Base-by-base conservation (phyloP, 768 basidiomycete genomes). In the Suillus luteus region DNA sequence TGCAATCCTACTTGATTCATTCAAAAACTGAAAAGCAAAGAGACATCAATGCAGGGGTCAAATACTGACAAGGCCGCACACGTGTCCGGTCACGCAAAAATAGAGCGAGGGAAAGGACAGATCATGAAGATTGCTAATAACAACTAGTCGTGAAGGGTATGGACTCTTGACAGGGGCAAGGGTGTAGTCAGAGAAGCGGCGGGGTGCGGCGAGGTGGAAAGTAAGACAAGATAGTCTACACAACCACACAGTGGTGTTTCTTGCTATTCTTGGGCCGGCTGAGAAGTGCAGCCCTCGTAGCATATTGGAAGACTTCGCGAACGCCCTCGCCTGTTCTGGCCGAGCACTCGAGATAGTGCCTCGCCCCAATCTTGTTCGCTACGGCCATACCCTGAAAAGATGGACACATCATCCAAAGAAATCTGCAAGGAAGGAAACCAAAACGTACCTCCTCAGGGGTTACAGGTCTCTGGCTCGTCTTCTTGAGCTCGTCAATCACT, bases 261-360 rank as follows among this genome's bases (percentile, higher is more conserved):
- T 80, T 80, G 72, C 73, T 60, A 66, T 70, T 65, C 75, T 77
- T 82, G 72, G 77, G 71, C 75, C 85, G 82, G 78, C 76, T 82
- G 65, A 95, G 84, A 43, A 99, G 86, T 33, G 96, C 96, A 48
- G 93, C 90, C 67, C 95, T 89, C 31, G 96, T 98, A 60, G 97
- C 97, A 69, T 91, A 92, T 80, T 99, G 95, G 88, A 99, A 99
- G 52, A 99, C 96, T 79, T 99, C 96, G 66, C 92, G 89, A 55
- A 99, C 96, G 69, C 96, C 96, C 79, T 98, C 95, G 64, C 96
- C 95, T 17, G 94, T 89, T 83, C 90, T 91, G 76, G 95, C 95
- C 61, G 94, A 96, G 78, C 97, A 99, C 77, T 99, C 97, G 60
- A 99, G 88, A 78, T 99, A 99, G 74, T 94, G 90, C 79, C 88